Evolutionary conservation across 768 basidiomycete species (phyloP).

Genomic region (Auriculariales sp.): DNA sequence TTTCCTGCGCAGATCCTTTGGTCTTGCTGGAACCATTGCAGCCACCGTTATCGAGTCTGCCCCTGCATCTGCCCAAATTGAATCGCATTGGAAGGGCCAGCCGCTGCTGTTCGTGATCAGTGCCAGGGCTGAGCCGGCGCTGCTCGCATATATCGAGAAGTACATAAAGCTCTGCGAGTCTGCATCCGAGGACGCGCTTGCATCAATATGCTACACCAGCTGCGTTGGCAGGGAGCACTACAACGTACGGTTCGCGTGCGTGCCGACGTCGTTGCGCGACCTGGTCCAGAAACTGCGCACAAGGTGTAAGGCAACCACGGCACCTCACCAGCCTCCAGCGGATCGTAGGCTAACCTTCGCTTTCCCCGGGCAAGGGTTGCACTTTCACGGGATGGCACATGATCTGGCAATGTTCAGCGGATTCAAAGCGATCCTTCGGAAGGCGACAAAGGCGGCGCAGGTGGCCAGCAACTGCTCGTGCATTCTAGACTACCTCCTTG

Average conservation of each 20-base stretch:
- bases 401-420: slow-evolving; percentile 17
- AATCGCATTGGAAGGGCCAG: too few relatives aligned
- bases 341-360: too few relatives aligned
- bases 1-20: slow-evolving; percentile 17
- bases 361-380: slow-evolving; percentile 25
- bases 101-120: slow-evolving; percentile 21
- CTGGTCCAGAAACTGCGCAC: slow-evolving; percentile 18
- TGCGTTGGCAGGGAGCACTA: slow-evolving; percentile 23
- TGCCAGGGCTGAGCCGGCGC: slow-evolving; percentile 18
- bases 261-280: slow-evolving; percentile 18
- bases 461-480: too few relatives aligned
- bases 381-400: slow-evolving; percentile 23
- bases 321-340: too few relatives aligned
- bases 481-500: too few relatives aligned
- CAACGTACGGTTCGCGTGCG: slow-evolving; percentile 20
- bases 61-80: too few relatives aligned
- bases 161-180: slow-evolving; percentile 20
- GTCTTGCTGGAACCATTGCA: slow-evolving; percentile 23
- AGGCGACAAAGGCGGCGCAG: slow-evolving; percentile 12
- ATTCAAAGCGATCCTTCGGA: slow-evolving; percentile 16
- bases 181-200: slow-evolving; percentile 13
- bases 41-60: slow-evolving; percentile 19
- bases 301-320: too few relatives aligned
- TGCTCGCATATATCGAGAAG: slow-evolving; percentile 16
- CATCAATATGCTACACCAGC: slow-evolving; percentile 21